Evolutionary conservation across 441 rosid genomes (phyloP).

Genomic region (Brassica hybrid): DNA sequence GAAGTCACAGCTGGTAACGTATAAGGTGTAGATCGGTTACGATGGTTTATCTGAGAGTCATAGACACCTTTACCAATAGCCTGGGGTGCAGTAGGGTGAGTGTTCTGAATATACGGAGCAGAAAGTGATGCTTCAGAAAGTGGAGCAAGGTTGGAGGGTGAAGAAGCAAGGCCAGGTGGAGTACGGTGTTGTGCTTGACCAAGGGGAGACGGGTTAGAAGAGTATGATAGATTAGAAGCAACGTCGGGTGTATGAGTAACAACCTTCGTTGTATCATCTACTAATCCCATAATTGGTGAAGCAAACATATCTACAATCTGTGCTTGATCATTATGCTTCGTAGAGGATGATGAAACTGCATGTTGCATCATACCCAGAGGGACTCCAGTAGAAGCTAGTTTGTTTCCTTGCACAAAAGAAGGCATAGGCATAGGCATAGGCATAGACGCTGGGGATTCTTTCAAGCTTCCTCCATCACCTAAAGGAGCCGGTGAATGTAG

Average conservation of each 20-base stretch:
- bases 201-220: constrained; percentile 35
- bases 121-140: constrained; percentile 30
- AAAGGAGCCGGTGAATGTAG: constrained; percentile 30
- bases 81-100: constrained; percentile 38
- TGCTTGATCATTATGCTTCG: constrained; percentile 19
- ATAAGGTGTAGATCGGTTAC: constrained; percentile 34
- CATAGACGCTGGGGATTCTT: constrained; percentile 42
- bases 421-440: constrained; percentile 27
- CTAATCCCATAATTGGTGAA: constrained; percentile 46
- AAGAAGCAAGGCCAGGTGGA: constrained; percentile 34
- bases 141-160: constrained; percentile 19
- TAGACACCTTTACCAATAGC: constrained; percentile 28
- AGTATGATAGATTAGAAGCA: constrained; percentile 34
- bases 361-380: constrained; percentile 39
- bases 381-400: constrained; percentile 31
- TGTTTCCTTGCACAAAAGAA: constrained; percentile 47
- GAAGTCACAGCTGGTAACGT: constrained; percentile 33
- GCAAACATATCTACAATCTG: constrained; percentile 30
- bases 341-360: constrained; percentile 37
- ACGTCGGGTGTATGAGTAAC: constrained; percentile 34
- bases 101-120: constrained; percentile 42
- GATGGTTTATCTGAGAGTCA: constrained; percentile 32
- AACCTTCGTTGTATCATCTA: constrained; percentile 46
- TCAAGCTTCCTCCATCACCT: constrained; percentile 17
- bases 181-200: constrained; percentile 33